phyloP scores from a whole-genome alignment of 331 rosid genomes.

The Dryas integrifolia region DNA sequence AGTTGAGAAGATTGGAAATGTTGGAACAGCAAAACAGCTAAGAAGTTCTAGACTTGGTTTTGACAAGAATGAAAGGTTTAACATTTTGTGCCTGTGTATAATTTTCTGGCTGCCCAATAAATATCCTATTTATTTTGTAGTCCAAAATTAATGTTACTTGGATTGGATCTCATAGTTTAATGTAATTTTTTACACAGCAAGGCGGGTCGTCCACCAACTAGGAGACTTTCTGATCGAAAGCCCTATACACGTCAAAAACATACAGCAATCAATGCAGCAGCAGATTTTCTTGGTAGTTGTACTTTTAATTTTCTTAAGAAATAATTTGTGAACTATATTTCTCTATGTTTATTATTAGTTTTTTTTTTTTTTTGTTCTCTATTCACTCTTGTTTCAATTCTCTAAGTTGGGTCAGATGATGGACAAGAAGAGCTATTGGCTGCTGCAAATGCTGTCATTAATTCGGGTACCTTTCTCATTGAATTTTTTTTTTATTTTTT shows the following conservation, averaged over 20 bases:
- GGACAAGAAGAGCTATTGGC: conserved; percentile 81
- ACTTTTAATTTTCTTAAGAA: not conserved
- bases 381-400: conserved; percentile 37
- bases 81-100: conserved; percentile 21
- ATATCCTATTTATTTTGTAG: not conserved
- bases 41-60: conserved; percentile 72
- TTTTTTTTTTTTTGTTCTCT: conserved; percentile 16
- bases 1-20: conserved; percentile 62
- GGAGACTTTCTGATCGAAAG: conserved; percentile 85
- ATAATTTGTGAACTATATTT: not conserved
- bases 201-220: conserved; percentile 92
- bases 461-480: conserved; percentile 50
- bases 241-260: conserved; percentile 84
- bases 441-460: conserved; percentile 72
- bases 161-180: conserved; percentile 35
- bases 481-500: conserved; percentile 14
- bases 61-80: conserved; percentile 79
- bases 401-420: conserved; percentile 78
- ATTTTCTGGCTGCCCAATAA: conserved; percentile 22
- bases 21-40: conserved; percentile 83
- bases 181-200: conserved; percentile 61
- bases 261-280: conserved; percentile 51
- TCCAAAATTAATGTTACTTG: conserved; percentile 19
- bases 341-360: not conserved
- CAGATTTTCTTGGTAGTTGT: conserved; percentile 71